Percentiles rank a stretch among this genome's conserved stretches.
phyloP scores from a whole-genome alignment of 1,139 yeast species.

The Protomyces pachydermus region DNA sequence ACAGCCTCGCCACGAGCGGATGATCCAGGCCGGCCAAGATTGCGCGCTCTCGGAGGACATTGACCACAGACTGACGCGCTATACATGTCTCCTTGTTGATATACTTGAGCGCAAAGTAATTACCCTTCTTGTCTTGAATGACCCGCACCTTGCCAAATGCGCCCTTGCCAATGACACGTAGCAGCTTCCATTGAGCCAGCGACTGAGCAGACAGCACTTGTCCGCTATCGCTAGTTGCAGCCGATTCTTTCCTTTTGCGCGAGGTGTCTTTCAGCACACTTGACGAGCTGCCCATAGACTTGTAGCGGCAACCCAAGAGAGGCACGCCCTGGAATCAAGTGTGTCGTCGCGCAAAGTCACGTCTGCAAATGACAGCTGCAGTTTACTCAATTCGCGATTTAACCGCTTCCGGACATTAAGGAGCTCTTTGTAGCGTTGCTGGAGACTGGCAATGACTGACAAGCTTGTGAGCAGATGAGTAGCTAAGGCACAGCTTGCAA shows the following conservation, averaged over 20 bases:
- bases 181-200: slow-evolving; percentile 27
- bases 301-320: neutral
- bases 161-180: slow-evolving; percentile 32
- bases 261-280: neutral
- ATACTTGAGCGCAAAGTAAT: slow-evolving; percentile 32
- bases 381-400: neutral
- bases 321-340: too few species aligned
- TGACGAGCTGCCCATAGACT: neutral
- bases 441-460: too few species aligned
- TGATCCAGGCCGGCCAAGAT: slow-evolving; percentile 61
- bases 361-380: too few species aligned
- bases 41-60: slow-evolving; percentile 58
- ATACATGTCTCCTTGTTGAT: slow-evolving; percentile 30
- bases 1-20: slow-evolving; percentile 73
- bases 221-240: neutral
- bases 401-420: neutral
- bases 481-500: too few species aligned
- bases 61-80: slow-evolving; percentile 38
- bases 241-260: neutral
- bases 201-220: neutral
- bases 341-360: too few species aligned
- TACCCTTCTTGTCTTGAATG: slow-evolving; percentile 29
- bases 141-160: slow-evolving; percentile 32
- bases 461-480: too few species aligned
- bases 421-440: neutral